Conservation (phyloP, 2,329 filamentous ascomycete species). For the Pleoardoris graminearum region DNA sequence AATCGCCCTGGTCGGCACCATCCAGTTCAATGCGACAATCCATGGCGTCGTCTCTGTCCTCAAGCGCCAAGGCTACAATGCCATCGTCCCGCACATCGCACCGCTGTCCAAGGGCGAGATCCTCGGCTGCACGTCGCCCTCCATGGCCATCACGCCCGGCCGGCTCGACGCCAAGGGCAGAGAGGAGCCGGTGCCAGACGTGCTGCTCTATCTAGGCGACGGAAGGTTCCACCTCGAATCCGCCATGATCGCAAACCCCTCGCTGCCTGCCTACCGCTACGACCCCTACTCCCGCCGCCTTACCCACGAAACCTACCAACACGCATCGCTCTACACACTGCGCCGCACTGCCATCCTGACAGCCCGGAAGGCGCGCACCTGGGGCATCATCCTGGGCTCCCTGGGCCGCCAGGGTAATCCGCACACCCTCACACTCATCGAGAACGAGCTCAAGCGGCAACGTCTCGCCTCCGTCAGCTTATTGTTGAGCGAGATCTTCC, state of each 20-base stretch:
- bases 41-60: conserved; percentile 80
- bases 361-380: conserved; percentile 79
- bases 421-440: conserved; percentile 85
- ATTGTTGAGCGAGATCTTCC: conserved; percentile 92
- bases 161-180: conserved; percentile 53
- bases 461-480: conserved; percentile 84
- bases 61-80: conserved; percentile 79
- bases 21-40: conserved; percentile 97
- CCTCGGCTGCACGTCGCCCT: conserved; percentile 90
- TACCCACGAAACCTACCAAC: conserved; percentile 88
- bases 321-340: conserved; percentile 84
- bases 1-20: conserved; percentile 91
- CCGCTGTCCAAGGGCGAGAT: conserved; percentile 95
- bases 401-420: conserved; percentile 95
- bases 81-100: conserved; percentile 88
- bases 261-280: conserved; percentile 89
- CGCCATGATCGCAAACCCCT: conserved; percentile 98
- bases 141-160: conserved; percentile 40
- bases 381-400: conserved; percentile 92
- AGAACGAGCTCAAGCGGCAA: conserved; percentile 69
- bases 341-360: conserved; percentile 75
- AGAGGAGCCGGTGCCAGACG: conserved; percentile 56
- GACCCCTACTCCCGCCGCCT: conserved; percentile 93
- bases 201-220: conserved; percentile 88
- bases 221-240: conserved; percentile 95